Conservation (phyloP, 441 rosid genomes). For the Pelargonium myrrhifolium region DNA sequence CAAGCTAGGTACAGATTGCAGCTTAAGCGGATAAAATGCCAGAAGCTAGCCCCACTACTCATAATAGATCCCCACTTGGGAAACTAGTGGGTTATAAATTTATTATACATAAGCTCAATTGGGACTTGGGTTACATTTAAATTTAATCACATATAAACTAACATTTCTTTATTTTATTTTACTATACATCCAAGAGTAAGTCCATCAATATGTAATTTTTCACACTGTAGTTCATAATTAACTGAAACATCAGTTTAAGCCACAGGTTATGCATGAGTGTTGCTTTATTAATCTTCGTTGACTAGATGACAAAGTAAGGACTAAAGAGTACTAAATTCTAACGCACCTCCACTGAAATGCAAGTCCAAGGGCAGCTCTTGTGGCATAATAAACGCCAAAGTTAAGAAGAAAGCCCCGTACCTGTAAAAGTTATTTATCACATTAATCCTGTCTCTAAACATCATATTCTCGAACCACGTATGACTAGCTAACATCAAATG, state of each 20-base stretch:
- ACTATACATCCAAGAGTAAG: neutral
- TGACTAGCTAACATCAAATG: neutral
- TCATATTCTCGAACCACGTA: neutral
- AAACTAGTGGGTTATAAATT: neutral
- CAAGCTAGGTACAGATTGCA: neutral
- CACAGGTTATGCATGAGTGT: neutral
- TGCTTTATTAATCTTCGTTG: neutral
- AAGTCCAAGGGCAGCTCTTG: slow-evolving; percentile 91
- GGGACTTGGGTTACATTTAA: neutral
- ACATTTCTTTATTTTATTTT: no score
- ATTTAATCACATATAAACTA: no score
- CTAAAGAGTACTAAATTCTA: slow-evolving; percentile 3
- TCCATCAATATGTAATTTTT: neutral
- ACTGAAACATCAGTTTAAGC: neutral
- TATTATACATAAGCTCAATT: neutral
- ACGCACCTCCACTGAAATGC: slow-evolving; percentile 85
- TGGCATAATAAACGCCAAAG: slow-evolving; percentile 87
- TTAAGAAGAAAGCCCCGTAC: slow-evolving; percentile 93
- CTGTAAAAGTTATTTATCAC: slow-evolving; percentile 31
- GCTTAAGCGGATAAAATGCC: neutral
- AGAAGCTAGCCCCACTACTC: neutral
- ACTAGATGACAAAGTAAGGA: neutral
- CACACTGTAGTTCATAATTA: neutral
- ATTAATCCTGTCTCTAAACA: neutral
- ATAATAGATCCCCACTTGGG: neutral